Percentiles rank a stretch among this genome's conserved stretches.
These are phyloP conservation scores for Kodamaea jinghongensis DNA, from an alignment of 805 yeast species.

Conservation along the genomic window DNA sequence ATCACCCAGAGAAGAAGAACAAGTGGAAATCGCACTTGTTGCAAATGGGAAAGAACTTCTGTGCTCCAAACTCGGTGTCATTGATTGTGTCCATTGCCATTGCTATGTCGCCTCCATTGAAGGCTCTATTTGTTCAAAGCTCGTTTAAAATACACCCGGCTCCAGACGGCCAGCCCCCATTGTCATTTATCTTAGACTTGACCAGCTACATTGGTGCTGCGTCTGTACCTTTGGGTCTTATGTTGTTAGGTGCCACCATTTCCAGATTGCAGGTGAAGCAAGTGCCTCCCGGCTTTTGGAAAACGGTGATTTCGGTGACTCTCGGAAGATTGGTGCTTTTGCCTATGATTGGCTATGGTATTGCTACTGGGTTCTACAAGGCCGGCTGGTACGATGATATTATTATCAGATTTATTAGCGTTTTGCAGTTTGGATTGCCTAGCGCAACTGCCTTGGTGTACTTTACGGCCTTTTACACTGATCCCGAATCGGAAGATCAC, in stretches of 20 bases:
- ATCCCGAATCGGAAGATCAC: conserved; percentile 50
- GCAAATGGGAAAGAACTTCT: conserved; percentile 43
- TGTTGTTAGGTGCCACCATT: conserved; percentile 83
- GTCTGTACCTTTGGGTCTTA: conserved; percentile 81
- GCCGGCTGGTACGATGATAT: conserved; percentile 66
- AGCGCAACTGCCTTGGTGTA: conserved; percentile 87
- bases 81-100: conserved; percentile 63
- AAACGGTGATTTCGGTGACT: conserved; percentile 58
- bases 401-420: conserved; percentile 69
- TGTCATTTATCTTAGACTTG: conserved; percentile 82
- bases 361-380: conserved; percentile 53
- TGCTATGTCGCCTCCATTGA: conserved; percentile 81
- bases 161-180: conserved; percentile 81
- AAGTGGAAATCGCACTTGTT: conserved; percentile 3
- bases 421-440: conserved; percentile 76
- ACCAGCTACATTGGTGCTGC: conserved; percentile 81
- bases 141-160: conserved; percentile 60
- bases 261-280: conserved; percentile 62
- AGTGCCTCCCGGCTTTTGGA: conserved; percentile 71
- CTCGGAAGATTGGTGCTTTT: conserved; percentile 58
- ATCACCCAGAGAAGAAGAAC: background rate
- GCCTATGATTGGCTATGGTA: conserved; percentile 73
- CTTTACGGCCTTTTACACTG: conserved; percentile 83
- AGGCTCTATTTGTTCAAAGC: conserved; percentile 51
- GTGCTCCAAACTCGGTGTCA: conserved; percentile 70